Evolutionary conservation across 1,284 basidiomycete genomes (phyloP), one percentile per base, ranked within the genome.

Genomic region (Kwoniella shivajii): DNA sequence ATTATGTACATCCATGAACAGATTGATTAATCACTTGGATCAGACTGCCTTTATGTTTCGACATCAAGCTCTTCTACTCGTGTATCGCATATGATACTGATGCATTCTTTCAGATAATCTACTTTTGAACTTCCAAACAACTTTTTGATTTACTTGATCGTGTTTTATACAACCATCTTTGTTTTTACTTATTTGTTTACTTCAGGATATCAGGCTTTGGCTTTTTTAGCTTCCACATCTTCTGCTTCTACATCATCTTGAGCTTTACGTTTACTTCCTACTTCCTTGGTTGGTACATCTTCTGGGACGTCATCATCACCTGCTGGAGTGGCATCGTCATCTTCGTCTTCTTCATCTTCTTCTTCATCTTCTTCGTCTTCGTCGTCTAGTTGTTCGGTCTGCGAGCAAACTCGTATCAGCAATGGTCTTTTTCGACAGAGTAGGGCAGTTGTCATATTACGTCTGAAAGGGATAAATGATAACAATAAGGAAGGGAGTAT

Each of bases 151-250:
- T n/a, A n/a, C n/a, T n/a, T n/a, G n/a, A n/a, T n/a, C n/a, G n/a
- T n/a, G n/a, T n/a, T n/a, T n/a, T n/a, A n/a, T n/a, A n/a, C n/a
- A n/a, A n/a, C n/a, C n/a, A n/a, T n/a, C n/a, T n/a, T n/a, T n/a
- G n/a, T n/a, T n/a, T n/a, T n/a, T n/a, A n/a, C n/a, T n/a, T n/a
- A n/a, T n/a, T n/a, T n/a, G n/a, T n/a, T n/a, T n/a, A n/a, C n/a
- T n/a, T n/a, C n/a, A n/a, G n/a, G 34, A n/a, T 36, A 11, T 34
- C 34, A 54, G 1, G 55, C 55, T 52, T 60, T 66, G n/a, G 54
- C 31, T 24, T 56, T 63, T 38, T 48, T 61, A 10, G 50, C 48
- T 14, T 50, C 54, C 33, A 26, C 59, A n/a, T n/a, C n/a, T 7
- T n/a, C 54, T 11, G 27, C 45, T 26, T 39, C 38, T 18, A 41